phyloP scores from a whole-genome alignment of 768 basidiomycete species.

The Mycena belliarum region DNA sequence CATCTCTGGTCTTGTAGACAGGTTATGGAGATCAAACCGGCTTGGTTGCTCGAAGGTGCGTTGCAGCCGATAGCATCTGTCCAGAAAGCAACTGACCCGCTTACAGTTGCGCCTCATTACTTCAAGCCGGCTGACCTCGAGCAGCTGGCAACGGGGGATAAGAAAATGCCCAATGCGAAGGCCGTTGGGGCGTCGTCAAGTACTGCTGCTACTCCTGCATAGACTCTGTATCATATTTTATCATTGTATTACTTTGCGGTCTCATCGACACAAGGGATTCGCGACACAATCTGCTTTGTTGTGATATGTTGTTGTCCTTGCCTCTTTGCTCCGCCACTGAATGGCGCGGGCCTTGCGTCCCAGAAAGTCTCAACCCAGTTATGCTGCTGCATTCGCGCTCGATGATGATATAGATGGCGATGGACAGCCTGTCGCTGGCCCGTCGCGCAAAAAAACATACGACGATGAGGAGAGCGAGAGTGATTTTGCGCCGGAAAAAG shows the following conservation, averaged over 20 bases:
- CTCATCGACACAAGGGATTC: too few species aligned
- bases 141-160: constrained; percentile 76
- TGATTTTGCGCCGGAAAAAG: constrained; percentile 55
- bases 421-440: too few species aligned
- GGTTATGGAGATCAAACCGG: constrained; percentile 97
- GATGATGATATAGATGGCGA: too few species aligned
- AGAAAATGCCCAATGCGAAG: constrained; percentile 99
- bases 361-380: too few species aligned
- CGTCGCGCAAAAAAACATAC: too few species aligned
- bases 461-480: constrained; percentile 48
- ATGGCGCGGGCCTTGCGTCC: too few species aligned
- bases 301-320: constrained; percentile 7
- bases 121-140: constrained; percentile 87
- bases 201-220: not conserved
- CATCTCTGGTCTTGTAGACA: constrained; percentile 52
- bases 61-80: constrained; percentile 3
- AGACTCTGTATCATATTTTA: not conserved
- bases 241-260: not conserved
- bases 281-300: too few species aligned
- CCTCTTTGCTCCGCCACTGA: too few species aligned
- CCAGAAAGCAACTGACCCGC: constrained; percentile 1
- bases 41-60: constrained; percentile 89
- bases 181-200: constrained; percentile 47
- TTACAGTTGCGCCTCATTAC: constrained; percentile 90
- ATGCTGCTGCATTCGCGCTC: too few species aligned